Conservation (phyloP, 306 rosid genomes). For the Datisca glomerata region DNA sequence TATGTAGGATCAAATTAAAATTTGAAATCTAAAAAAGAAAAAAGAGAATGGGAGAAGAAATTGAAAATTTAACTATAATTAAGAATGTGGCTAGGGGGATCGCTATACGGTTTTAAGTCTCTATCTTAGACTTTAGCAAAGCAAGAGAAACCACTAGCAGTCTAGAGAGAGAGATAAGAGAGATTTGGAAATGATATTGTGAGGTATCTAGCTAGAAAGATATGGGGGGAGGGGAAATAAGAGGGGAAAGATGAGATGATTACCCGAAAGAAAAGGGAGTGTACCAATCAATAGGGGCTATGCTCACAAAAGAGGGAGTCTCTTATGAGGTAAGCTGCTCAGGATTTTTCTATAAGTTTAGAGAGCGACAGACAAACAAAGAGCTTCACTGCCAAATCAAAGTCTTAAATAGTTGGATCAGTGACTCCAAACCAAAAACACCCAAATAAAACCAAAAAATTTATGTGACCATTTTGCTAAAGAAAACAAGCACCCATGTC, state of each 20-base stretch:
- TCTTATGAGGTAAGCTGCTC: slow-evolving; percentile 69
- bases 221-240: slow-evolving; percentile 76
- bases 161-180: slow-evolving; percentile 14
- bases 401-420: slow-evolving; percentile 29
- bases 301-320: slow-evolving; percentile 30
- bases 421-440: no score
- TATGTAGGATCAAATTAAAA: not conserved
- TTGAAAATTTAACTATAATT: no score
- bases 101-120: slow-evolving; percentile 39
- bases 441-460: no score
- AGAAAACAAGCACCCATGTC: slow-evolving; percentile 18
- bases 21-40: not conserved
- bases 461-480: slow-evolving; percentile 22
- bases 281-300: slow-evolving; percentile 55
- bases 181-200: slow-evolving; percentile 45
- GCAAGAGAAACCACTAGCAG: slow-evolving; percentile 20
- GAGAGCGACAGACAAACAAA: slow-evolving; percentile 23
- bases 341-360: slow-evolving; percentile 19
- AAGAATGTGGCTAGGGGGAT: slow-evolving; percentile 47
- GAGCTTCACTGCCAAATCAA: slow-evolving; percentile 27
- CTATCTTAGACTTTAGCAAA: slow-evolving; percentile 23
- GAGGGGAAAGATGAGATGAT: slow-evolving; percentile 60
- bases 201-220: slow-evolving; percentile 78
- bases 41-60: not conserved
- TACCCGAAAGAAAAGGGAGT: slow-evolving; percentile 82